Conservation (phyloP, 2,329 filamentous ascomycete genomes). For the Chaetomium sp. region DNA sequence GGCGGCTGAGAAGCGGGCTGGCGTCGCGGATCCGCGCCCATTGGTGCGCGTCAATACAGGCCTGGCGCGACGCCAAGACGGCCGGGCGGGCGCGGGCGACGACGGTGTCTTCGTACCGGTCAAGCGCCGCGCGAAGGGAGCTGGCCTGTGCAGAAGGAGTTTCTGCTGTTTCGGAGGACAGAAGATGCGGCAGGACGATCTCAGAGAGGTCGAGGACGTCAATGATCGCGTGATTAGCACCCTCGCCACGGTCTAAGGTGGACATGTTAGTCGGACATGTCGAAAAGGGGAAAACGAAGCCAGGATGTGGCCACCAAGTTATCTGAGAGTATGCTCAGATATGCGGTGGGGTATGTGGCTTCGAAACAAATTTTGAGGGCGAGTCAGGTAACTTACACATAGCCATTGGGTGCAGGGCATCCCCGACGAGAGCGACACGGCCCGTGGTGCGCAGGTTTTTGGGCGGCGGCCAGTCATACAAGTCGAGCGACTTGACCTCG, state of each 20-base stretch:
- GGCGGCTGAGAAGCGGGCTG: constrained; percentile 35
- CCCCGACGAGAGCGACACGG: constrained; percentile 43
- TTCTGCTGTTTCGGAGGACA: not conserved
- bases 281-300: not conserved
- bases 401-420: constrained; percentile 52
- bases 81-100: constrained; percentile 38
- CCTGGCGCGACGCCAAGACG: constrained; percentile 44
- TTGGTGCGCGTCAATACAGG: constrained; percentile 49
- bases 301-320: too few species aligned
- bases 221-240: constrained; percentile 49
- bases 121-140: constrained; percentile 27
- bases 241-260: constrained; percentile 47
- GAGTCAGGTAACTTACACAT: constrained; percentile 43
- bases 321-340: not conserved
- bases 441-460: constrained; percentile 32
- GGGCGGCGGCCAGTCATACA: constrained; percentile 43
- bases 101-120: constrained; percentile 40
- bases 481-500: constrained; percentile 38
- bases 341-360: not conserved
- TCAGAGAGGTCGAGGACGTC: constrained; percentile 43
- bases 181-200: constrained; percentile 24
- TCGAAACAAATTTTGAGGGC: not conserved
- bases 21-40: constrained; percentile 35
- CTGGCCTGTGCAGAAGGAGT: not conserved
- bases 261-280: not conserved